phyloP scores from a whole-genome alignment of 305 asterid genomes.

The Fraxinus sp. region DNA sequence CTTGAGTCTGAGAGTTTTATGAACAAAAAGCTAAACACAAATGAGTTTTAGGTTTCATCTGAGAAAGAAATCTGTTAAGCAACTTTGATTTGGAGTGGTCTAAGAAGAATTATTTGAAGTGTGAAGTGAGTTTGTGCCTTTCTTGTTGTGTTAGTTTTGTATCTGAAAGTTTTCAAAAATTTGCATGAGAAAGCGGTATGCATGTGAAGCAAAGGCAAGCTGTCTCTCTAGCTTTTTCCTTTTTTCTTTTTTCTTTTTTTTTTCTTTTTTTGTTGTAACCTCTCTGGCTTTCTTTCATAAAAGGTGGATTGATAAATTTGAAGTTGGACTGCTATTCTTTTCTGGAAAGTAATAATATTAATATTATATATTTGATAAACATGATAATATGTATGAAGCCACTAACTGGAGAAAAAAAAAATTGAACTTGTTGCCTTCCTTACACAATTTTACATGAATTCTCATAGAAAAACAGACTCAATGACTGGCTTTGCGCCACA shows the following conservation, averaged over 20 bases:
- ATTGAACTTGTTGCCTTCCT: not conserved
- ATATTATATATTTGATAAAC: slow-evolving; percentile 3
- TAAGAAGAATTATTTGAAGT: slow-evolving; percentile 38
- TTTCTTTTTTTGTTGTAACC: no score
- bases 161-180: slow-evolving; percentile 45
- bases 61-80: not conserved
- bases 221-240: slow-evolving; percentile 56
- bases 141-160: slow-evolving; percentile 76
- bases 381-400: not conserved
- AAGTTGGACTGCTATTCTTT: slow-evolving; percentile 65
- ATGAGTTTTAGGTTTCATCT: not conserved
- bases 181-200: slow-evolving; percentile 57
- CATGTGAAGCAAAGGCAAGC: slow-evolving; percentile 90
- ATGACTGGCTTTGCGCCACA: no score
- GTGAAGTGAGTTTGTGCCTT: slow-evolving; percentile 63
- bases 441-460: not conserved
- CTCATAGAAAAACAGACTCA: no score
- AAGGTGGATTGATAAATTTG: slow-evolving; percentile 51
- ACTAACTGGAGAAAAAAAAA: not conserved
- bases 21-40: not conserved
- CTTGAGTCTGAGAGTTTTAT: not conserved
- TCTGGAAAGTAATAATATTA: slow-evolving; percentile 43
- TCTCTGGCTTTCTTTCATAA: slow-evolving; percentile 30
- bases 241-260: no score
- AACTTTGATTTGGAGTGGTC: slow-evolving; percentile 23